Base-by-base conservation (phyloP, 345 rosid species). In the Boechera retrofracta region DNA sequence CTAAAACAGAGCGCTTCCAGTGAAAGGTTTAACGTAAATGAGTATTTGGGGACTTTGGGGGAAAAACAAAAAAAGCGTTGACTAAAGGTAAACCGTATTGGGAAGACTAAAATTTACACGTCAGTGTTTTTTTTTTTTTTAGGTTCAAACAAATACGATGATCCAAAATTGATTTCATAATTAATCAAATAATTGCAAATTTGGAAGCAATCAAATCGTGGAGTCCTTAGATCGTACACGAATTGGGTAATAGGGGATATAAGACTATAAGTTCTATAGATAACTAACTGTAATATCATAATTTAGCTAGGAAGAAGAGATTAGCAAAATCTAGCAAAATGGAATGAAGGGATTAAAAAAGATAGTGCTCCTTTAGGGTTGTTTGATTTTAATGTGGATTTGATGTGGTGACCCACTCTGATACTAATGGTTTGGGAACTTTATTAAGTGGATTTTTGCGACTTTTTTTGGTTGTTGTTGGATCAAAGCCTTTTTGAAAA, bases 341-440 rank as follows among this genome's bases (percentile, higher is more conserved):
- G 53, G 74, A 38, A 57, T 75, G 44, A 41, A 32, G 35, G 57
- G 59, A 62, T 44, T 12, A 15, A 3, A 49, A 8, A 35, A 7
- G 67, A 48, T 63, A 71, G 66, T 77, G 71, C 57, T 64, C 1
- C 72, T 77, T 77, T 71, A 24, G 67, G 77, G 67, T 44, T 72
- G 68, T 78, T 51, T 72, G 77, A 77, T 77, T 77, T 64, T 71
- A 71, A 71, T 69, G 80, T 65, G 49, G 81, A 72, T 72, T 65
- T 78, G 77, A 78, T 78, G 81, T 73, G 81, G 81, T 78, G 81
- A 42, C 81, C 81, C 81, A 73, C 81, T 78, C 49, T 66, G 74
- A 78, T 78, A 59, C 57, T 72, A 73, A 73, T 78, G 58, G 69
- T 67, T 53, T 72, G 41, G 12, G 57, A 51, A 48, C 77, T 72